Conservation (phyloP, 257 asterid species). For the Jacaranda copaia region DNA sequence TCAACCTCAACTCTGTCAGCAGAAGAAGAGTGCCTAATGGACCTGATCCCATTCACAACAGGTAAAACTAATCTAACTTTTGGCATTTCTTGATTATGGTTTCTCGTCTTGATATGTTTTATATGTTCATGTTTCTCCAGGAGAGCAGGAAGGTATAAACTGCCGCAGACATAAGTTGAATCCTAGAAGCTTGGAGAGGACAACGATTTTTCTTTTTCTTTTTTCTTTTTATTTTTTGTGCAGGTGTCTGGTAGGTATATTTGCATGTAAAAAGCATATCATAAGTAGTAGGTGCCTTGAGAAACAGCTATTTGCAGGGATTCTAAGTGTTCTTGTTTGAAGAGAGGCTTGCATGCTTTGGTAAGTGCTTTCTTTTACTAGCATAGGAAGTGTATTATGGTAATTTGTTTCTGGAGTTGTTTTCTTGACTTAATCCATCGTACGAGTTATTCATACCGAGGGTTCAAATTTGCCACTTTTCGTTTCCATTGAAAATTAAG, state of each 20-base stretch:
- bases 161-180: neutral
- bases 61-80: neutral
- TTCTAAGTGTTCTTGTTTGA: neutral
- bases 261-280: neutral
- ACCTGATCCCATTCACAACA: constrained; percentile 7
- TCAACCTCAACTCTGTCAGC: neutral
- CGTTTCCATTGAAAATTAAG: no score
- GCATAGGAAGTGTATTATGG: no score
- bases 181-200: no score
- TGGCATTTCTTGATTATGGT: neutral
- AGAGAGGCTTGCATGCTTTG: neutral
- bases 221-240: no score
- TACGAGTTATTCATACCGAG: no score
- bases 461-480: no score
- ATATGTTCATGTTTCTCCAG: neutral
- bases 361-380: no score
- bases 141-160: neutral
- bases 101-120: neutral
- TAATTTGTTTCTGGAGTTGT: neutral
- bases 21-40: neutral
- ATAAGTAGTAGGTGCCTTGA: neutral
- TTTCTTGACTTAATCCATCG: neutral
- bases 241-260: neutral
- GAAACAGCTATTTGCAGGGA: neutral
- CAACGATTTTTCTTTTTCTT: no score